A percentile compares a stretch with the other conserved stretches of the same genome.
Evolutionary conservation across 2,329 filamentous ascomycete species (phyloP).

Genomic region (Colletotrichum magnum): DNA sequence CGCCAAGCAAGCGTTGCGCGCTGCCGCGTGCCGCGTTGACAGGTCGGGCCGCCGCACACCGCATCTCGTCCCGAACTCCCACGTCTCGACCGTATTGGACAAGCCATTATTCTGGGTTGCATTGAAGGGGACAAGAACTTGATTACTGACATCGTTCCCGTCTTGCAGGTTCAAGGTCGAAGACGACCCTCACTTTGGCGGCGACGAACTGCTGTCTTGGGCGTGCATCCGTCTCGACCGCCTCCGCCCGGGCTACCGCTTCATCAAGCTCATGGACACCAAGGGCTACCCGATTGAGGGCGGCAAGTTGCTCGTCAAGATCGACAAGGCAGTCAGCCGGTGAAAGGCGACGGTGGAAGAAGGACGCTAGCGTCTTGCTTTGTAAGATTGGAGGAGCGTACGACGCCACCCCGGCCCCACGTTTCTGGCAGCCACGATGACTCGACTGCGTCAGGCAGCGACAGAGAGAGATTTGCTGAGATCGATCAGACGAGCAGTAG

Average conservation of each 20-base stretch:
- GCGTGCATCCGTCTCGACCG: conserved; percentile 73
- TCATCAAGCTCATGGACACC: conserved; percentile 64
- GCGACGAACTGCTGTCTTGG: conserved; percentile 64
- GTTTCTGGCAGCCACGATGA: not conserved
- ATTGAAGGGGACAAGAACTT: not conserved
- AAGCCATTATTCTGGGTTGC: conserved; percentile 12
- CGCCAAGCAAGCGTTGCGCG: conserved; percentile 17
- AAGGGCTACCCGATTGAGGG: conserved; percentile 60
- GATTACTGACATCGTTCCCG: conserved; percentile 43
- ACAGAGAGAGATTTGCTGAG: not conserved
- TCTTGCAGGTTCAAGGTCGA: conserved; percentile 67
- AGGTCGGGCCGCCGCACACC: conserved; percentile 33
- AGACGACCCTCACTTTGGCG: conserved; percentile 59
- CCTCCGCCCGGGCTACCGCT: conserved; percentile 68
- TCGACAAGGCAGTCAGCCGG: conserved; percentile 60
- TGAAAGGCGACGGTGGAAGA: conserved; percentile 42
- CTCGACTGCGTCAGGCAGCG: not conserved
- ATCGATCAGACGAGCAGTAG: conserved; percentile 4
- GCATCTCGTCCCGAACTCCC: conserved; percentile 7
- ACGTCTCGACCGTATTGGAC: conserved; percentile 4
- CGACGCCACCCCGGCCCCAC: not conserved
- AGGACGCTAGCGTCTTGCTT: not conserved
- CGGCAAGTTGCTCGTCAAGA: conserved; percentile 65
- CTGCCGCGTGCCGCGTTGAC: conserved; percentile 35
- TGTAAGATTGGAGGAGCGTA: not conserved